Evolutionary conservation across 305 asterid species (phyloP).

Genomic region (Rubia tinctorum): DNA sequence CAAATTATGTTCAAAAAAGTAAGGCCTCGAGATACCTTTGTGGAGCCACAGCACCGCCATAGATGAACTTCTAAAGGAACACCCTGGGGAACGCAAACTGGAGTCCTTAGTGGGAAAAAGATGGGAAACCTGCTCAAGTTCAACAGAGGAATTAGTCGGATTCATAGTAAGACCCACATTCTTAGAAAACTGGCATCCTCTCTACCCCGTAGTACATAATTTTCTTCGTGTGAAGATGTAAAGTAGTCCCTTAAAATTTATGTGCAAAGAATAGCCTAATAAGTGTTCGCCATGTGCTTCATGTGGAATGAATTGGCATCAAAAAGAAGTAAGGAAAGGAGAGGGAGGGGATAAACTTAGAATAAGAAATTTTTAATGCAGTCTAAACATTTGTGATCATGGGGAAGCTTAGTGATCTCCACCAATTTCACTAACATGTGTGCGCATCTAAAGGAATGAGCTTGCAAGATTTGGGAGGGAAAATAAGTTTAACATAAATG

Average conservation of each 20-base stretch:
- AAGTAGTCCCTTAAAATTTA: not conserved
- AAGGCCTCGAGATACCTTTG: constrained; percentile 52
- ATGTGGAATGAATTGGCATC: too few species aligned
- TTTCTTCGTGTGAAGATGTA: not conserved
- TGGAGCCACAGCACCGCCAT: constrained; percentile 92
- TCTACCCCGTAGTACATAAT: not conserved
- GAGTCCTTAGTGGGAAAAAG: constrained; percentile 89
- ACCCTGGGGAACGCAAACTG: constrained; percentile 59
- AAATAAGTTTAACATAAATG: not conserved
- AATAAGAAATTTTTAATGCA: too few species aligned
- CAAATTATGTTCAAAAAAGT: not conserved
- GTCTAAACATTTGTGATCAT: not conserved
- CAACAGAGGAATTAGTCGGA: constrained; percentile 19
- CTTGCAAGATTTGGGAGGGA: not conserved
- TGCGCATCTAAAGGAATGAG: not conserved
- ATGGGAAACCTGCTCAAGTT: constrained; percentile 74
- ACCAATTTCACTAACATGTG: not conserved
- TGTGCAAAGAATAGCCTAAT: not conserved
- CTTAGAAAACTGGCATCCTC: not conserved
- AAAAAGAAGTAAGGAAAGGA: too few species aligned
- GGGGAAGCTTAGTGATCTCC: not conserved
- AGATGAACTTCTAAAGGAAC: constrained; percentile 79
- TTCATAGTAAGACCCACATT: not conserved
- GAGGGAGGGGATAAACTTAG: too few species aligned
- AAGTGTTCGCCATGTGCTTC: not conserved